Base-by-base conservation (phyloP, 2,329 filamentous ascomycete genomes). In the Fusarium hainanense region DNA sequence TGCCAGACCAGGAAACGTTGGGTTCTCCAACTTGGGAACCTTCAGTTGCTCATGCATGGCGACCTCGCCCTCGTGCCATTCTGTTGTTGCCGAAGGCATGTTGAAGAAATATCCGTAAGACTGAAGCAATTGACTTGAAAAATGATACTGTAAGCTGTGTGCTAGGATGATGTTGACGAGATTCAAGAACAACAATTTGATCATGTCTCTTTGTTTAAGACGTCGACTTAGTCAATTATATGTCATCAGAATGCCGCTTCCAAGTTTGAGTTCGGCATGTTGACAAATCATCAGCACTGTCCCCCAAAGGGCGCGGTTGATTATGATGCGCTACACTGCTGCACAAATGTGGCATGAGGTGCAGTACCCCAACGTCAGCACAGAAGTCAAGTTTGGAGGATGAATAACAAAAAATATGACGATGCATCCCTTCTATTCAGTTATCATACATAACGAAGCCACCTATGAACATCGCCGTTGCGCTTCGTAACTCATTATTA, bases 31-130 rank as follows among this genome's bases (percentile, higher is more conserved):
- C 18, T 69, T 76, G 1, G 90, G 89, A 0, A 90, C 82, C 34
- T 82, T 84, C 60, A 94, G 85, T 7, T 90, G 82, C 18, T 81
- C 77, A 59, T 91, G 91, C 79, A 95, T 87, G 50, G 85, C 83
- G 43, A 83, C 74, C 79, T 95, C 92, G 71, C 92, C 92, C 12
- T 85, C 77, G 77, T 92, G 89, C 83, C 87, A 93, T 47, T 71
- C 70, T 21, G 73, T 75, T 27, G 73, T 67, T 8, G 65, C 68
- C 18, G 74, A 74, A 4, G 77, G 75, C 77, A 79, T 79, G 16
- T 46, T 62, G 11, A 58, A 27, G 20, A 59, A 49, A n/a, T 49
- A 21, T 34, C 30, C 44, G 63, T 66, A 46, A 43, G 49, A 42
- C 21, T 56, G 55, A 23, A 62, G 13, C 30, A 43, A 40, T 23